phyloP scores from a whole-genome alignment of 768 basidiomycete genomes.

The Pleurotus djamor region DNA sequence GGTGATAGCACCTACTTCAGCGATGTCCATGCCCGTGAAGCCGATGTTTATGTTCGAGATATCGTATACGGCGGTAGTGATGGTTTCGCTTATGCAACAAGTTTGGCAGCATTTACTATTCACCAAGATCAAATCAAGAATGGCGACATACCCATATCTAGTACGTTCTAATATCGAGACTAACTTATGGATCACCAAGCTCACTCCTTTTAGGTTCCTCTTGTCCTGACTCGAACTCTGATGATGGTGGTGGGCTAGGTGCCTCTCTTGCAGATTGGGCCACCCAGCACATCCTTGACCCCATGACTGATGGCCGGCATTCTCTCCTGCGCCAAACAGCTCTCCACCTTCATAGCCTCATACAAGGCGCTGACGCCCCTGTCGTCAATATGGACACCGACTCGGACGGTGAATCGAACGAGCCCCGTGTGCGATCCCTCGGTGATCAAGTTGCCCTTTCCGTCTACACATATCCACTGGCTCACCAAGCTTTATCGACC shows the following conservation, averaged over 20 bases:
- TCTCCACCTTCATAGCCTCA: conserved; percentile 19
- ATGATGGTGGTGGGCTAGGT: conserved; percentile 19
- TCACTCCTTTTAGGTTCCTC: too few relatives aligned
- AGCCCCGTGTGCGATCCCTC: conserved; percentile 17
- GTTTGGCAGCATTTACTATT: conserved; percentile 69
- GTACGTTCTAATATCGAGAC: too few relatives aligned
- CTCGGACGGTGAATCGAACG: background rate
- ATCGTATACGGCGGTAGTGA: conserved; percentile 81
- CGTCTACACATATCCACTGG: conserved; percentile 39
- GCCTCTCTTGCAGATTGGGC: conserved; percentile 42
- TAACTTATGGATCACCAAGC: too few relatives aligned
- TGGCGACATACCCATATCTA: background rate
- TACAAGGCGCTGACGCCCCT: conserved; percentile 6
- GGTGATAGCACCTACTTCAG: conserved; percentile 43
- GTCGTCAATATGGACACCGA: conserved; percentile 4
- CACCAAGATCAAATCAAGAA: conserved; percentile 6
- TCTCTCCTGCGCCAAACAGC: conserved; percentile 41
- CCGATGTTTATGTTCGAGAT: conserved; percentile 66
- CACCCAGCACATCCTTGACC: conserved; percentile 38
- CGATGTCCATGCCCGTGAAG: conserved; percentile 43
- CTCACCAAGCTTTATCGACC: conserved; percentile 33
- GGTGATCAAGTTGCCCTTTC: conserved; percentile 36
- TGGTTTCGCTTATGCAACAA: conserved; percentile 73
- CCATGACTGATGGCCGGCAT: conserved; percentile 46
- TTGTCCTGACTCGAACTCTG: too few relatives aligned